Evolutionary conservation across 331 rosid genomes (phyloP).

Genomic region (Rhamnella rubrinervis): DNA sequence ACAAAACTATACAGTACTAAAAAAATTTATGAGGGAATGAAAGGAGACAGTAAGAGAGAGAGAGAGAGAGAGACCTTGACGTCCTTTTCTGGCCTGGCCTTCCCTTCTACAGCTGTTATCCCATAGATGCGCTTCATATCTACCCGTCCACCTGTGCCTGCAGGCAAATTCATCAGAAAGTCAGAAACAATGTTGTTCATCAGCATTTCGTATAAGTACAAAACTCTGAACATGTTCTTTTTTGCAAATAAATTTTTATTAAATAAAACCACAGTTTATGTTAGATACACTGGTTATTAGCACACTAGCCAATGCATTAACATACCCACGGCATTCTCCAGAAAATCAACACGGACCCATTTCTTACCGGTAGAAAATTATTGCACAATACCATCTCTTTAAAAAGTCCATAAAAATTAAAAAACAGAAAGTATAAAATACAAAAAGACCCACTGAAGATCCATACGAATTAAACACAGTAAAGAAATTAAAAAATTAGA

Average conservation of each 20-base stretch:
- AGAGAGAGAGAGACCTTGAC: slow-evolving; percentile 72
- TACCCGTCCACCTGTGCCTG: slow-evolving; percentile 99
- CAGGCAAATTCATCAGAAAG: slow-evolving; percentile 10
- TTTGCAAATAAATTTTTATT: no score
- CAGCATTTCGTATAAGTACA: no score
- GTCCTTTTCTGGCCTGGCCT: slow-evolving; percentile 98
- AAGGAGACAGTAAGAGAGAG: slow-evolving; percentile 1
- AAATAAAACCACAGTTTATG: no score
- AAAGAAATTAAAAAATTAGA: background rate
- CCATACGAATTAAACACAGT: background rate
- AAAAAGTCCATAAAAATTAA: background rate
- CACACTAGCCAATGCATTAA: no score
- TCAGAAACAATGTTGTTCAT: background rate
- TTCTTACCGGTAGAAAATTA: background rate
- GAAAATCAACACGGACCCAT: background rate
- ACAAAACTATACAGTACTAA: background rate
- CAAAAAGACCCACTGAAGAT: background rate
- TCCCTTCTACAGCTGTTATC: slow-evolving; percentile 99
- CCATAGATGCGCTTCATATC: slow-evolving; percentile 99
- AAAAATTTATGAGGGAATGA: background rate
- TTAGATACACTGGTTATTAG: no score
- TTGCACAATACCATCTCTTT: no score
- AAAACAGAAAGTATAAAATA: background rate
- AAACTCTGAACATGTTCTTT: no score
- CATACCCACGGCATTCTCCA: slow-evolving; percentile 3